Percentiles rank a stretch among this genome's conserved stretches.
phyloP scores from a whole-genome alignment of 306 rosid genomes.

The Sesbania bispinosa region DNA sequence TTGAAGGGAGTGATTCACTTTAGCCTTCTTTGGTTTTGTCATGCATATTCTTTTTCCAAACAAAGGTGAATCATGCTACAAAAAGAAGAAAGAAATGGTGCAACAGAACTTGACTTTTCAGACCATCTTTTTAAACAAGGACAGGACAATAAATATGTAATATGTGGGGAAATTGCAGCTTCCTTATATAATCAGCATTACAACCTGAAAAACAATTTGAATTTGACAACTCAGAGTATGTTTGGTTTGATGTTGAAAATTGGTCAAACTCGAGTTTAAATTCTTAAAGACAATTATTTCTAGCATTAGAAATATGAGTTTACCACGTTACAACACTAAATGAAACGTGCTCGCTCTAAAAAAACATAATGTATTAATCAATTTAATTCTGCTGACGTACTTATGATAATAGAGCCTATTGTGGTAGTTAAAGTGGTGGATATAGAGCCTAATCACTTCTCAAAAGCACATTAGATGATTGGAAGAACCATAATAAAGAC shows the following conservation, averaged over 20 bases:
- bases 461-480: slow-evolving; percentile 32
- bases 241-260: no score
- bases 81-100: slow-evolving; percentile 54
- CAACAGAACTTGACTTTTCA: slow-evolving; percentile 51
- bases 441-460: slow-evolving; percentile 28
- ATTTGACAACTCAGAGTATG: background rate
- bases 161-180: background rate
- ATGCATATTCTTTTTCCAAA: slow-evolving; percentile 24
- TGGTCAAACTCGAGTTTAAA: no score
- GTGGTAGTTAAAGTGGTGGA: slow-evolving; percentile 37
- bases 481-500: slow-evolving; percentile 16
- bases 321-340: no score
- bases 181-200: background rate
- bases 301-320: no score
- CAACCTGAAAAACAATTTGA: slow-evolving; percentile 24
- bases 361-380: no score
- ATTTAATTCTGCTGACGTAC: slow-evolving; percentile 23
- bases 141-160: background rate
- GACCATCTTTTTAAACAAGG: slow-evolving; percentile 37
- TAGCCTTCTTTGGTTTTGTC: slow-evolving; percentile 27
- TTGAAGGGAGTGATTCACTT: slow-evolving; percentile 35
- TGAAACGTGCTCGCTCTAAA: no score
- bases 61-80: slow-evolving; percentile 32
- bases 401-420: slow-evolving; percentile 15
- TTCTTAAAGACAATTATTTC: no score